A percentile compares a stretch with the other conserved stretches of the same genome.
phyloP scores from a whole-genome alignment of 164 flowering plant genomes.

The Chimonanthus salicifolius region DNA sequence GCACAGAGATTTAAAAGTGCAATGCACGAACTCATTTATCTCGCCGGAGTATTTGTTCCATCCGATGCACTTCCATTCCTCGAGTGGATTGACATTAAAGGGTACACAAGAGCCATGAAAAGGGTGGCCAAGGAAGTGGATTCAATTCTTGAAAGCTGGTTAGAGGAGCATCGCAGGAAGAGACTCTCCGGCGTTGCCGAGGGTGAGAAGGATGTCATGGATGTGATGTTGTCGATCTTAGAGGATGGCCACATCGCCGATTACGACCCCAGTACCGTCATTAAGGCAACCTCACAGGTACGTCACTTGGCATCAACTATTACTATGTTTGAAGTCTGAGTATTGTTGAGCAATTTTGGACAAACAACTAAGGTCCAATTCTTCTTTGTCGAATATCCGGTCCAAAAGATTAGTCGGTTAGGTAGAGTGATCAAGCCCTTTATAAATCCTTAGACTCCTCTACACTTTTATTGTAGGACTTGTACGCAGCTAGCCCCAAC shows the following conservation, averaged over 20 bases:
- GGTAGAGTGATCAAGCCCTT: no score
- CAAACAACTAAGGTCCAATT: no score
- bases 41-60: not conserved
- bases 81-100: constrained; percentile 5
- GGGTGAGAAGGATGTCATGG: constrained; percentile 3
- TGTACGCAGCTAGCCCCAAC: no score
- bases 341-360: no score
- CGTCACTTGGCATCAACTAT: no score
- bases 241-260: not conserved
- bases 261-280: not conserved
- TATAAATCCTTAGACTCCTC: no score
- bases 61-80: constrained; percentile 10
- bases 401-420: no score
- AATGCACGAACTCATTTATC: not conserved
- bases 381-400: no score
- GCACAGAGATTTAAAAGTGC: not conserved
- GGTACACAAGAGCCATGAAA: constrained; percentile 6
- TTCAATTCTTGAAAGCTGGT: not conserved
- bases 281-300: constrained; percentile 8
- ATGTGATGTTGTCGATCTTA: not conserved
- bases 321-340: no score
- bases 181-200: not conserved
- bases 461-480: no score
- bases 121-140: not conserved
- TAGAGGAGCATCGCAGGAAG: constrained; percentile 9